Base-by-base conservation (phyloP, 306 rosid species). In the Heteromeles arbutifolia region DNA sequence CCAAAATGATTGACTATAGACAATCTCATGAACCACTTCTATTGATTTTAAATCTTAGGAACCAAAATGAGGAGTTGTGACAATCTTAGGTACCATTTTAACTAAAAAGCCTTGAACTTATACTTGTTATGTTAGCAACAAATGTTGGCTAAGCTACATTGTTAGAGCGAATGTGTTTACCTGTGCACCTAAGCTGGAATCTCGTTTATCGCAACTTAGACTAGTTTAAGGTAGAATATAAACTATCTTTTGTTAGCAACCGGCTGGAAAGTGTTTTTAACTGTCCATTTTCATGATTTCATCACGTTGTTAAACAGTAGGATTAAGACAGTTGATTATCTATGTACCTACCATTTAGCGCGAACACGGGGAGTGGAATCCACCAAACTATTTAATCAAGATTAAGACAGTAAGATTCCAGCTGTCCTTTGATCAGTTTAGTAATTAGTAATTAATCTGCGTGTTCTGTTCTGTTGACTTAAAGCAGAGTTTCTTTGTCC, bases 281-380 rank as follows among this genome's bases (percentile, higher is more conserved):
- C 26, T 34, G 63, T 25, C 9, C 13, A 3, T 4, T 17, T 19
- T 58, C 22, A 13, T 50, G 54, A 50, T 50, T 50, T 50, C 54
- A 17, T 29, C 70, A 18, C 69, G 11, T n/a, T 44, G 44, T 26
- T 21, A 57, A 57, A 72, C 57, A 57, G 50, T 65, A 58, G 1
- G 29, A 24, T 13, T 12, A 18, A 15, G 54, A 34, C 4, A 6
- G 54, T 75, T 85, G 61, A 77, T 73, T 57, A 77, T 70, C 73
- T 65, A 70, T 65, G 71, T 77, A 50, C 77, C 80, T 65, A 69
- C 72, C 82, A 75, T 80, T 84, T 80, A 86, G 86, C 90, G 86
- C 82, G 67, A 89, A 82, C 84, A 79, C 22, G 90, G 65, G 78
- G 13, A 34, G 75, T 52, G 81, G 75, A 70, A 48, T 70, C 82